phyloP scores from a whole-genome alignment of 352 stramenopile genomes.

The Pythium dissotocum region DNA sequence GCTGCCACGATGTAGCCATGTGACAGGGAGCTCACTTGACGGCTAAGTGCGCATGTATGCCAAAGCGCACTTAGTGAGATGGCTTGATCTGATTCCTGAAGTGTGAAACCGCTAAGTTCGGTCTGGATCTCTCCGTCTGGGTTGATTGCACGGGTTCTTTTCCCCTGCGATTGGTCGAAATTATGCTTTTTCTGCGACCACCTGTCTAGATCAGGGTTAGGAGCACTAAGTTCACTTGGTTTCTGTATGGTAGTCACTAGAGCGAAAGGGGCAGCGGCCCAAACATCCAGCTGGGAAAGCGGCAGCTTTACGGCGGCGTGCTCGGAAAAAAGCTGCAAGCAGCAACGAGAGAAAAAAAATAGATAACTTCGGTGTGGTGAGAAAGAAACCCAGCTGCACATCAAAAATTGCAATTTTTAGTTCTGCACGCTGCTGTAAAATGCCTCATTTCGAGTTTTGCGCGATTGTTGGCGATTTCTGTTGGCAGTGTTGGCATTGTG shows the following conservation, averaged over 20 bases:
- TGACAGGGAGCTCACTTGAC: neutral
- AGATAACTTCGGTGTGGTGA: conserved; percentile 16
- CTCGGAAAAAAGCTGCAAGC: conserved; percentile 8
- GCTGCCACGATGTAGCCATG: conserved; percentile 15
- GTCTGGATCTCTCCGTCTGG: conserved; percentile 20
- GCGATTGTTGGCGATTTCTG: conserved; percentile 12
- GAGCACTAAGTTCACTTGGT: neutral
- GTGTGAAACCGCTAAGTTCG: conserved; percentile 22
- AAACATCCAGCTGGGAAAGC: conserved; percentile 20
- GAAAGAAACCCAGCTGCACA: conserved; percentile 10
- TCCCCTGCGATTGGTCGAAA: conserved; percentile 27
- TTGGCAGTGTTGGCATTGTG: conserved; percentile 1
- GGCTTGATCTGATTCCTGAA: neutral
- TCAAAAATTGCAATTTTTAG: conserved; percentile 16
- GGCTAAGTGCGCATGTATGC: neutral
- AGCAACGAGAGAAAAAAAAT: conserved; percentile 5
- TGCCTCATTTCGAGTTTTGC: conserved; percentile 27
- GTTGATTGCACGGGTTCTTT: conserved; percentile 26
- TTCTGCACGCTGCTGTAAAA: conserved; percentile 5
- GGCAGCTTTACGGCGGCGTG: conserved; percentile 12
- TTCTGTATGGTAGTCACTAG: conserved; percentile 29
- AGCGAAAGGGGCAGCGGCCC: conserved; percentile 24
- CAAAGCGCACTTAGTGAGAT: conserved; percentile 12
- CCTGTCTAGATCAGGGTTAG: conserved; percentile 23
- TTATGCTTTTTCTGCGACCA: conserved; percentile 10